Evolutionary conservation across 768 basidiomycete species (phyloP).

Genomic region (Amanita pallidorosea): DNA sequence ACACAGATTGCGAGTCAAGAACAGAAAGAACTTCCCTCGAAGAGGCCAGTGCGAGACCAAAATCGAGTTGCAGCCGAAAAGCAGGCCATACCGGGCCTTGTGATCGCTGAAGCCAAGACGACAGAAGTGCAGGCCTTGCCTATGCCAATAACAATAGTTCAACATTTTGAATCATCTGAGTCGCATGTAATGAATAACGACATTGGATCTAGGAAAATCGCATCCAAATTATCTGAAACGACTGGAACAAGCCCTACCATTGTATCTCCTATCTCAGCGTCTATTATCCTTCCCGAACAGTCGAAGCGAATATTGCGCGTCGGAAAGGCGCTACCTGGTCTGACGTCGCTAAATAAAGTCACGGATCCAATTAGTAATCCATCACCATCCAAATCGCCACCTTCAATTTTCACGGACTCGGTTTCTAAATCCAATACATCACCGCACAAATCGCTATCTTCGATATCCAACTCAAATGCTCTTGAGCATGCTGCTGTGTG

Average conservation of each 20-base stretch:
- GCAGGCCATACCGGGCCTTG: background rate
- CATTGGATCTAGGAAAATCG: background rate
- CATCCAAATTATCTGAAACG: background rate
- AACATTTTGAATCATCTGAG: background rate
- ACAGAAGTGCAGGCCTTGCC: background rate
- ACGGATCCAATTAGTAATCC: background rate
- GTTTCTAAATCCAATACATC: background rate
- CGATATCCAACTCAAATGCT: background rate
- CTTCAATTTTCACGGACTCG: background rate
- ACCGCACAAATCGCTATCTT: background rate
- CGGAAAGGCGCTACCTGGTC: constrained; percentile 32
- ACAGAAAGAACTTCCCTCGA: background rate
- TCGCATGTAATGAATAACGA: background rate
- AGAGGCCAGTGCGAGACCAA: background rate
- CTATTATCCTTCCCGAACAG: background rate
- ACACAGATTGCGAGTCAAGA: background rate
- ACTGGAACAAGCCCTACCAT: background rate
- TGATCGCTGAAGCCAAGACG: background rate
- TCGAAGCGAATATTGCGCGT: constrained; percentile 3
- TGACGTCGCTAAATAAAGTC: constrained; percentile 12
- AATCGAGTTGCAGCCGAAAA: background rate
- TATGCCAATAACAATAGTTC: background rate
- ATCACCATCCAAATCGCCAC: background rate
- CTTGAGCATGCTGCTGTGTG: constrained; percentile 22
- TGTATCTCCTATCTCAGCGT: background rate